Evolutionary conservation across 192 early-diverging fungal genomes (phyloP), one percentile per base, ranked within the genome.

Genomic region (Gonapodya sp.): DNA sequence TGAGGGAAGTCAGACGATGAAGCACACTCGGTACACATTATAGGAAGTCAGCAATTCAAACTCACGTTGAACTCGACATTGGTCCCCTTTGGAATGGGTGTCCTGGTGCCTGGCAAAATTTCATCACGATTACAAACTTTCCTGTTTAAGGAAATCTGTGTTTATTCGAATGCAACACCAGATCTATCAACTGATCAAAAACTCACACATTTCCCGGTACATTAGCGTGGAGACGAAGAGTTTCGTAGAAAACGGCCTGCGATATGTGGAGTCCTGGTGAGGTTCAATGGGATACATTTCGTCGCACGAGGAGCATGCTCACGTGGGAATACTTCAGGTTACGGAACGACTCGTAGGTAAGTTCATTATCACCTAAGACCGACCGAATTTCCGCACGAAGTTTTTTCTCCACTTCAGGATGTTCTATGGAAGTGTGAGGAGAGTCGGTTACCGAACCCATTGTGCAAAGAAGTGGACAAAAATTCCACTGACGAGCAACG

Each of bases 41-140:
- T n/a, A n/a, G n/a, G n/a, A n/a, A n/a, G n/a, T n/a, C n/a, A n/a
- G n/a, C n/a, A 64, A 64, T 8, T 8, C 24, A 64, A 8, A 64
- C 46, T 64, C 24, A 64, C 46, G 46, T 64, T 18, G 80, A 84
- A 87, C 87, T 80, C 73, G 1, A 93, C 85, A 16, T 73, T 46
- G 1, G 87, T 85, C 18, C 93, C 93, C 31, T 85, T 86, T 16
- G 83, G 77, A 37, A 94, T 83, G 18, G 73, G 18, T 31, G 86
- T 87, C 2, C 92, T 92, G 81, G 75, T 77, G 75, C 92, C 88
- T 14, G 93, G 93, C 18, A 90, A 84, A 16, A 91, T 82, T 73
- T 88, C 86, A 73, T 93, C 91, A 0, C 86, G 18, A 34, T 14
- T 79, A 18, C 91, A 73, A 2, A 88, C 86, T 35, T 84, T 81